Conservation (phyloP, 2,329 filamentous ascomycete species). For the Zymoseptoria crescenta region DNA sequence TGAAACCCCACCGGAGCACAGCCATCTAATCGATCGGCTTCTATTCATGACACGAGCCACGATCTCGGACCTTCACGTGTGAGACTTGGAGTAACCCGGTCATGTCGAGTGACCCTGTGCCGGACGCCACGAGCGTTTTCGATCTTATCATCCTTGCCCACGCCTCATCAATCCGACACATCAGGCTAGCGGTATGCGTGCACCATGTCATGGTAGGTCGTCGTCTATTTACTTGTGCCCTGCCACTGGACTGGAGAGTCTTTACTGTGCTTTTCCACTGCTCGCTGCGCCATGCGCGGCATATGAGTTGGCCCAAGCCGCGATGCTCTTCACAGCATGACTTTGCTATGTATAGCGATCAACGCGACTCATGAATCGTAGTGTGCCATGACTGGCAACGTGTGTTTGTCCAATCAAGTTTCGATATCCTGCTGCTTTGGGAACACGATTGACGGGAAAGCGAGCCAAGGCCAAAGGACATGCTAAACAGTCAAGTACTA, state of each 20-base stretch:
- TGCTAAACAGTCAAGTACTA: neutral
- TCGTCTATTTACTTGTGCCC: too few relatives aligned
- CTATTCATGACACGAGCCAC: neutral
- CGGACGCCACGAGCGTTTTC: neutral
- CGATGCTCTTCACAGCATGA: neutral
- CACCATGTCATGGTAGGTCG: too few relatives aligned
- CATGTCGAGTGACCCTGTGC: neutral
- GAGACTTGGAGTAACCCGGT: neutral
- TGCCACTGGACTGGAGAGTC: neutral
- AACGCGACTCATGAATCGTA: neutral
- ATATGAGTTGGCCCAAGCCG: neutral
- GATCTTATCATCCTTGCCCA: neutral
- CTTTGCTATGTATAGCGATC: neutral
- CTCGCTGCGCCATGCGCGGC: neutral
- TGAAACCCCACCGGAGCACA: neutral
- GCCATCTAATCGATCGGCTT: neutral
- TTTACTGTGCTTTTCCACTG: neutral
- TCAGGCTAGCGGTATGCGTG: too few relatives aligned
- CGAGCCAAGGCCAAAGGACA: neutral
- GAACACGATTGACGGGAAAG: neutral
- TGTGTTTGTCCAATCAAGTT: too few relatives aligned
- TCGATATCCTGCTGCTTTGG: neutral
- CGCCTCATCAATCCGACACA: neutral
- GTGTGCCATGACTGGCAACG: too few relatives aligned
- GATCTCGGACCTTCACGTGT: neutral